phyloP scores from a whole-genome alignment of 2,329 filamentous ascomycete genomes.

The Fusarium musae region DNA sequence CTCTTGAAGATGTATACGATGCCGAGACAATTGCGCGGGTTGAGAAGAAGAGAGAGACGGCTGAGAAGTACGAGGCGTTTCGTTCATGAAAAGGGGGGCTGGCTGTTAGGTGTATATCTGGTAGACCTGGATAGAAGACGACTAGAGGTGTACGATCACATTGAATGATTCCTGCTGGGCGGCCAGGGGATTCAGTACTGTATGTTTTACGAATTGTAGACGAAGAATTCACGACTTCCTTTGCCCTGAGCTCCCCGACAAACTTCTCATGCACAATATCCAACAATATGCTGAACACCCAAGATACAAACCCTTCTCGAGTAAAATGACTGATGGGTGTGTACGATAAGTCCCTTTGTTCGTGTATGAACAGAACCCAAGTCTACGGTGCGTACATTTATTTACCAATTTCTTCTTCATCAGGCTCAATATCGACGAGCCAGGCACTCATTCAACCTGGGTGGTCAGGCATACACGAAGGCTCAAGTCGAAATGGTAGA shows the following conservation, averaged over 20 bases:
- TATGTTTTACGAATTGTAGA: slow-evolving; percentile 7
- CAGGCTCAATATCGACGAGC: neutral
- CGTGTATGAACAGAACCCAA: neutral
- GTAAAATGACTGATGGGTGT: neutral
- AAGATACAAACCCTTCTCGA: neutral
- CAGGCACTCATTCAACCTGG: neutral
- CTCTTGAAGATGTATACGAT: slow-evolving; percentile 79
- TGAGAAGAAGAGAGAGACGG: slow-evolving; percentile 73
- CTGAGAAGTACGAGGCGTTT: slow-evolving; percentile 68
- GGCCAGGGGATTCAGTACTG: neutral
- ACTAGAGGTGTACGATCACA: slow-evolving; percentile 3
- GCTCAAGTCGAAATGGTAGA: neutral
- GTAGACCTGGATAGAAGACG: neutral
- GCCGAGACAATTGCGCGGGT: slow-evolving; percentile 73
- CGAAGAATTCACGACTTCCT: neutral
- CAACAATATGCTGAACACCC: neutral
- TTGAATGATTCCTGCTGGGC: neutral
- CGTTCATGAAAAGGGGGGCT: slow-evolving; percentile 43
- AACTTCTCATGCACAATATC: neutral
- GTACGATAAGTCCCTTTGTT: neutral
- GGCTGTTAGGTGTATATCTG: neutral
- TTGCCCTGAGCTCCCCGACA: neutral
- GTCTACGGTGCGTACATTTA: neutral
- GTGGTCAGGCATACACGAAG: neutral
- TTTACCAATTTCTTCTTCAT: neutral